Conservation (phyloP, 2,329 filamentous ascomycete species). For the Fusarium duplospermum region DNA sequence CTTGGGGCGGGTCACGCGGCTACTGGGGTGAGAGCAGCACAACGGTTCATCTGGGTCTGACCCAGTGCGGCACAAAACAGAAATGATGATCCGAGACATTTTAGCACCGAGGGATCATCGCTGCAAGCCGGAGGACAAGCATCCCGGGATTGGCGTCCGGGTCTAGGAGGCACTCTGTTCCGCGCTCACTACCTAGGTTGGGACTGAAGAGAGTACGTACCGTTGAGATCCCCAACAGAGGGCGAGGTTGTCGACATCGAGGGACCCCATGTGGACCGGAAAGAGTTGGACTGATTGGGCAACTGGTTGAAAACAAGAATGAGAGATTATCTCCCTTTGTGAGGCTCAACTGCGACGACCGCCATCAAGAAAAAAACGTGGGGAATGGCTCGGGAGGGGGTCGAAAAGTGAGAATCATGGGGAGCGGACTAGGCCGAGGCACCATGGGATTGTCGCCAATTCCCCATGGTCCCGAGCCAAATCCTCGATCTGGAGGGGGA, state of each 20-base stretch:
- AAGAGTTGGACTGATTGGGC: slow-evolving; percentile 5
- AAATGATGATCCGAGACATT: slow-evolving; percentile 19
- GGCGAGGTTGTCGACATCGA: slow-evolving; percentile 27
- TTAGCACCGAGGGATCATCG: slow-evolving; percentile 25
- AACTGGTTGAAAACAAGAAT: background rate
- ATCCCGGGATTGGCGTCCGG: slow-evolving; percentile 16
- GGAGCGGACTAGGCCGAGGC: slow-evolving; percentile 3
- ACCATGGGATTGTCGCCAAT: slow-evolving; percentile 32
- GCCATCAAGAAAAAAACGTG: slow-evolving; percentile 15
- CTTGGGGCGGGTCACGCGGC: slow-evolving; percentile 31
- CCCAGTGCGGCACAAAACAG: background rate
- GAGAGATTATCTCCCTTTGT: slow-evolving; percentile 8
- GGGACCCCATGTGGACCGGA: slow-evolving; percentile 11
- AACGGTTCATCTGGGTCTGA: slow-evolving; percentile 23
- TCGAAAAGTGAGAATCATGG: slow-evolving; percentile 25
- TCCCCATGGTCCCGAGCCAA: slow-evolving; percentile 31
- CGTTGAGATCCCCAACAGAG: slow-evolving; percentile 17
- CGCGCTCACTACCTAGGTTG: background rate
- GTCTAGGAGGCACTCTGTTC: background rate
- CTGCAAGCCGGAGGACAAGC: slow-evolving; percentile 20
- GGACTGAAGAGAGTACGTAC: slow-evolving; percentile 2
- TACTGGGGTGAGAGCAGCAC: slow-evolving; percentile 23
- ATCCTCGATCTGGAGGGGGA: slow-evolving; percentile 14
- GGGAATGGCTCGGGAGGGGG: slow-evolving; percentile 31
- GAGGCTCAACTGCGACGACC: slow-evolving; percentile 30